phyloP scores from a whole-genome alignment of 2,329 filamentous ascomycete genomes.

The Cladosporium sp. region DNA sequence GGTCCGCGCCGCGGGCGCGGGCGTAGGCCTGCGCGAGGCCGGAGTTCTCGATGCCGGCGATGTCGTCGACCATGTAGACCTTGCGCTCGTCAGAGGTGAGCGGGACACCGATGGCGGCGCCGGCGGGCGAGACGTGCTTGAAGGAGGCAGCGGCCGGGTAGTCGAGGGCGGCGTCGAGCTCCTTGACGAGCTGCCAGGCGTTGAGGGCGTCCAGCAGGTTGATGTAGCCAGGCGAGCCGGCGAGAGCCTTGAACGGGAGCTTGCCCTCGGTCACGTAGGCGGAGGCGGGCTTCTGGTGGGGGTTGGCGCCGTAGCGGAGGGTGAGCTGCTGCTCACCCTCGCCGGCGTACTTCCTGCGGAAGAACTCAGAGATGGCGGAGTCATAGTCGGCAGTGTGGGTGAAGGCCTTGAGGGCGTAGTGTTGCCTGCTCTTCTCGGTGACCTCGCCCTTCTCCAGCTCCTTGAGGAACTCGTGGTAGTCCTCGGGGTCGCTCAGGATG shows the following conservation, averaged over 20 bases:
- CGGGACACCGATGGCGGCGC: slow-evolving; percentile 86
- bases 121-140: slow-evolving; percentile 97
- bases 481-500: slow-evolving; percentile 86
- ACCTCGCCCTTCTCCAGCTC: slow-evolving; percentile 85
- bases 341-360: slow-evolving; percentile 91
- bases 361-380: slow-evolving; percentile 88
- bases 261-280: slow-evolving; percentile 67
- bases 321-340: slow-evolving; percentile 76
- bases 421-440: slow-evolving; percentile 74
- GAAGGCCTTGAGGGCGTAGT: slow-evolving; percentile 94
- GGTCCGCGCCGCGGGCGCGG: slow-evolving; percentile 88
- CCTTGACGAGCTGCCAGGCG: slow-evolving; percentile 94
- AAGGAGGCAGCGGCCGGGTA: slow-evolving; percentile 92
- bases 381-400: slow-evolving; percentile 98
- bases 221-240: slow-evolving; percentile 89
- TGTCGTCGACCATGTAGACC: slow-evolving; percentile 97
- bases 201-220: slow-evolving; percentile 95
- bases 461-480: slow-evolving; percentile 90
- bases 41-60: slow-evolving; percentile 79
- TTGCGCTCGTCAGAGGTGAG: slow-evolving; percentile 83
- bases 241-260: slow-evolving; percentile 90
- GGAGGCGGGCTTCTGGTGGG: slow-evolving; percentile 93
- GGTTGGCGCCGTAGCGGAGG: slow-evolving; percentile 93
- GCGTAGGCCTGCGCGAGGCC: slow-evolving; percentile 90
- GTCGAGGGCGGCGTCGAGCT: slow-evolving; percentile 81